These are phyloP conservation scores for Sarocladium strictum DNA, from an alignment of 2,329 filamentous ascomycete genomes.

Conservation along the genomic window DNA sequence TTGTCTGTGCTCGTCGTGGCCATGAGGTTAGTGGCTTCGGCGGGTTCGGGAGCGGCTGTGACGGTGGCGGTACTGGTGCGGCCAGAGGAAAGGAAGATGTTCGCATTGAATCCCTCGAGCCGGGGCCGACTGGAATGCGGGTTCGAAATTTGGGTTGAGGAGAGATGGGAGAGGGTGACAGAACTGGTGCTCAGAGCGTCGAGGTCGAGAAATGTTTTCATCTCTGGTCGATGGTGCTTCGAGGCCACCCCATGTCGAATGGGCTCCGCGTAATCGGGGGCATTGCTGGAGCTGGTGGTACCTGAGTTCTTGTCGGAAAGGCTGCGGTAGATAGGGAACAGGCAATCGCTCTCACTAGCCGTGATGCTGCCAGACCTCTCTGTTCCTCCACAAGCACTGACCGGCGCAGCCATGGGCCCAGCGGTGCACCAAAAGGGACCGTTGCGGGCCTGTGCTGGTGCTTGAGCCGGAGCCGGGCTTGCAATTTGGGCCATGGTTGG, in stretches of 20 bases:
- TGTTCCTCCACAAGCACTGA: conserved; percentile 4
- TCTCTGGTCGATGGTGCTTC: conserved; percentile 9
- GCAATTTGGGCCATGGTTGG: background rate
- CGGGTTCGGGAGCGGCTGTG: conserved; percentile 1
- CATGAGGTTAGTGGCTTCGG: conserved; percentile 9
- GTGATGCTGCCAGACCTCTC: background rate
- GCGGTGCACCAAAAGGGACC: conserved; percentile 2
- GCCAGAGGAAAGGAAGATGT: conserved; percentile 12
- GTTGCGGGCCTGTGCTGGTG: background rate
- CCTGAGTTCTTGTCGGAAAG: background rate
- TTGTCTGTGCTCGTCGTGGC: conserved; percentile 6
- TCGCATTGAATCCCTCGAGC: conserved; percentile 8
- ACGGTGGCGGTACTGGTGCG: conserved; percentile 11
- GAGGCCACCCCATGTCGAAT: conserved; percentile 2
- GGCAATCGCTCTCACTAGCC: conserved; percentile 1
- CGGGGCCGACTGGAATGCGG: background rate
- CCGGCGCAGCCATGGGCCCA: background rate
- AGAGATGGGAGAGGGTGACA: background rate
- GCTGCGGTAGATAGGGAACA: conserved; percentile 4
- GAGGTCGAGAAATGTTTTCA: conserved; percentile 14
- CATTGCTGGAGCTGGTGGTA: background rate
- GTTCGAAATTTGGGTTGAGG: background rate
- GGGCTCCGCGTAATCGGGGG: background rate
- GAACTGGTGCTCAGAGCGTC: conserved; percentile 8
- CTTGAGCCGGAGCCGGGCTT: background rate